phyloP scores from a whole-genome alignment of 306 rosid species.

The Vigna mungo region DNA sequence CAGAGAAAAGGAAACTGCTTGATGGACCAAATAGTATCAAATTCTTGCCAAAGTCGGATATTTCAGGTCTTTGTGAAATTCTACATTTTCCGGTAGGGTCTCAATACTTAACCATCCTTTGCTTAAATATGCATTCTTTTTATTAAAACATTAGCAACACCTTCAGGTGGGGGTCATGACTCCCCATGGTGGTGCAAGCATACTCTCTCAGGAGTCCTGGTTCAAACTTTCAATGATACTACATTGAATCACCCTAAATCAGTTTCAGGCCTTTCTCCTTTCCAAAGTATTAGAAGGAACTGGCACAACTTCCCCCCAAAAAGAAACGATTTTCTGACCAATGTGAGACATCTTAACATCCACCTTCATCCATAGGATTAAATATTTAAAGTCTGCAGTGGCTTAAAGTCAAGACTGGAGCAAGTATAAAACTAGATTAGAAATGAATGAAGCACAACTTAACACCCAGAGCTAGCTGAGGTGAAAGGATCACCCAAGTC shows the following conservation, averaged over 20 bases:
- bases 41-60: constrained; percentile 54
- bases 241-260: neutral
- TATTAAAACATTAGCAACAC: constrained; percentile 8
- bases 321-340: neutral
- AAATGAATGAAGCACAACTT: neutral
- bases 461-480: neutral
- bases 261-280: neutral
- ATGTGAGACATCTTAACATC: neutral
- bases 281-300: neutral
- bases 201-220: neutral
- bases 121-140: neutral
- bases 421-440: neutral
- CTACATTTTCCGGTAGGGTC: constrained; percentile 65
- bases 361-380: neutral
- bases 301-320: neutral
- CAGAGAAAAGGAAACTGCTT: constrained; percentile 45
- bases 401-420: neutral
- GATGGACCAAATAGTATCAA: constrained; percentile 56
- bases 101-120: constrained; percentile 25
- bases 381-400: neutral
- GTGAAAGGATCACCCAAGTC: no score
- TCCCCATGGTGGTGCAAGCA: neutral
- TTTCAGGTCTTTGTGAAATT: constrained; percentile 66
- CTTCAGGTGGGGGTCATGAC: neutral
- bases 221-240: neutral